Percentiles rank a stretch among this genome's conserved stretches.
These are phyloP conservation scores for Dioszegia hungarica DNA, from an alignment of 768 basidiomycete genomes.

Conservation along the genomic window DNA sequence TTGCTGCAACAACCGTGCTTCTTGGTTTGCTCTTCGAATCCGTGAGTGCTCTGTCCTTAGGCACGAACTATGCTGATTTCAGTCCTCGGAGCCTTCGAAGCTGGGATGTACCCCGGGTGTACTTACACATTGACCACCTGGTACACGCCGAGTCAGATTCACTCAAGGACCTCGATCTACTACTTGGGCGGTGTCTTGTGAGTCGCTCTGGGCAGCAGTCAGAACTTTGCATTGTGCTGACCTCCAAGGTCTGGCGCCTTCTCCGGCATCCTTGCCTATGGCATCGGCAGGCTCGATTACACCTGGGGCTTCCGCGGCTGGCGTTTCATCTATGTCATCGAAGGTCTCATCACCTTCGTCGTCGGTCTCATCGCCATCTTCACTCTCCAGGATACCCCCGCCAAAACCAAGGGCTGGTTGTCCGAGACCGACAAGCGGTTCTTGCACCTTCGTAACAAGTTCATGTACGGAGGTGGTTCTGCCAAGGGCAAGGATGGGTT, in stretches of 20 bases:
- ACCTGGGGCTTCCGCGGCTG: slow-evolving; percentile 22
- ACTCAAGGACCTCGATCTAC: slow-evolving; percentile 20
- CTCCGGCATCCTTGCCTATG: slow-evolving; percentile 24
- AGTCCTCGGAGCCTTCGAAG: slow-evolving; percentile 26
- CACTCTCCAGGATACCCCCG: slow-evolving; percentile 20
- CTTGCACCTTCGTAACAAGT: slow-evolving; percentile 21
- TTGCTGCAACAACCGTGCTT: slow-evolving; percentile 12
- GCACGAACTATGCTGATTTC: not conserved
- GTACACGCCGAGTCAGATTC: slow-evolving; percentile 30
- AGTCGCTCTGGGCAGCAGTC: not conserved
- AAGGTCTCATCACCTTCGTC: slow-evolving; percentile 23
- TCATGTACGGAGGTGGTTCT: slow-evolving; percentile 15
- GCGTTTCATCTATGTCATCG: slow-evolving; percentile 32
- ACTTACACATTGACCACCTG: slow-evolving; percentile 27
- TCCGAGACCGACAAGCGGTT: slow-evolving; percentile 23
- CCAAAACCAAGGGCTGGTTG: slow-evolving; percentile 23
- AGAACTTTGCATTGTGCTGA: too few relatives aligned
- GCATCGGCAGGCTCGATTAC: slow-evolving; percentile 18
- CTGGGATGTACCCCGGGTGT: slow-evolving; percentile 28
- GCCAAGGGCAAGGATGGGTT: slow-evolving; percentile 15
- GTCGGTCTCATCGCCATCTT: slow-evolving; percentile 20
- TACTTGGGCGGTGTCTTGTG: slow-evolving; percentile 22
- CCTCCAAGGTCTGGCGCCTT: slow-evolving; percentile 15
- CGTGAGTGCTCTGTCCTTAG: slow-evolving; percentile 1
- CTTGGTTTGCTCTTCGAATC: slow-evolving; percentile 25